These are phyloP conservation scores for Abrus pulchellus DNA, from an alignment of 306 rosid genomes.

Conservation along the genomic window DNA sequence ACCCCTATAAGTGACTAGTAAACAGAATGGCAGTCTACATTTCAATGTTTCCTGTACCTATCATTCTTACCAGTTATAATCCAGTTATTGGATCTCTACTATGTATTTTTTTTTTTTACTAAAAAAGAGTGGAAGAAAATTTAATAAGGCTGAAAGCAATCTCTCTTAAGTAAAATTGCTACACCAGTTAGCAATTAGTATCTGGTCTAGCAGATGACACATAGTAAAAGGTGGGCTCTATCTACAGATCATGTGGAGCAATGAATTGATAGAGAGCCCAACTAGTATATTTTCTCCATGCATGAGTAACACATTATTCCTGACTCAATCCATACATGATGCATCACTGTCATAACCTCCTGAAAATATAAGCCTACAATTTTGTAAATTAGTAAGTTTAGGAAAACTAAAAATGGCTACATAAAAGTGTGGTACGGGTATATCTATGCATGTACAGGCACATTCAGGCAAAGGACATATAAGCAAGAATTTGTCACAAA, in stretches of 20 bases:
- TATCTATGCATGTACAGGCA: not conserved
- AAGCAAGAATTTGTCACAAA: conserved; percentile 12
- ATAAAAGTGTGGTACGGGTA: not conserved
- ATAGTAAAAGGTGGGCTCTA: not conserved
- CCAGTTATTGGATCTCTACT: not conserved
- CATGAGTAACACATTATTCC: conserved; percentile 18
- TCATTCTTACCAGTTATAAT: not conserved
- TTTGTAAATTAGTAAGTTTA: not conserved
- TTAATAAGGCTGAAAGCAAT: conserved; percentile 10
- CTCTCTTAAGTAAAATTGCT: not conserved
- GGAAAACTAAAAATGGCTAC: conserved; percentile 2
- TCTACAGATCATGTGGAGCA: conserved; percentile 9
- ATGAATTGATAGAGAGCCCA: not conserved
- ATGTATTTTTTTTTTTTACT: not conserved
- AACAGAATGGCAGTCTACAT: conserved; percentile 21
- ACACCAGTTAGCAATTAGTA: not conserved
- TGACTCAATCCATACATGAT: conserved; percentile 21
- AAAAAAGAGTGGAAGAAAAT: not conserved
- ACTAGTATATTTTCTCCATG: conserved; percentile 26
- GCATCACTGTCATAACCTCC: conserved; percentile 28
- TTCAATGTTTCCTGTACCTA: not conserved
- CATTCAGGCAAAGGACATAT: conserved; percentile 36
- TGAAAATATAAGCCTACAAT: conserved; percentile 16
- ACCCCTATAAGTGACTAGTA: conserved; percentile 8
- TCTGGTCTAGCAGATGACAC: conserved; percentile 16